Evolutionary conservation across 768 basidiomycete genomes (phyloP).

Genomic region (Lactarius pseudohatsudake): DNA sequence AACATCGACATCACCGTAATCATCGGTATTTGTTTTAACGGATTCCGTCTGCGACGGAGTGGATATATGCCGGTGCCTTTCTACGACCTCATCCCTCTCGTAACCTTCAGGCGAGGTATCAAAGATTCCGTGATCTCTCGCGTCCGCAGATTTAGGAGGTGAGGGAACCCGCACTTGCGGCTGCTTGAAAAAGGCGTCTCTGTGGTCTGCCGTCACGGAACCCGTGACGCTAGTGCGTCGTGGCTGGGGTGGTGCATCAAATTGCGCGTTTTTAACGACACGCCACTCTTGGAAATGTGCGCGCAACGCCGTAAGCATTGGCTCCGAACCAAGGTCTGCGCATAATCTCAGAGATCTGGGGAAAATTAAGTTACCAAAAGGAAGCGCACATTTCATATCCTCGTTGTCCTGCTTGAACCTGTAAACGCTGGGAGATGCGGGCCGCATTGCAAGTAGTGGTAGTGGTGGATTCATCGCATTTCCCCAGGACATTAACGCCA

Average conservation of each 20-base stretch:
- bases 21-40: not conserved
- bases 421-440: slow-evolving; percentile 39
- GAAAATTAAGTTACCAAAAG: not conserved
- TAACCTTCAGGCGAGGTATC: not conserved
- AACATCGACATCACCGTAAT: not conserved
- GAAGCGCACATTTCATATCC: slow-evolving; percentile 30
- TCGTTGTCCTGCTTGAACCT: slow-evolving; percentile 41
- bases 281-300: slow-evolving; percentile 16
- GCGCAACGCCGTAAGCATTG: slow-evolving; percentile 8
- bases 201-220: not conserved
- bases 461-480: slow-evolving; percentile 47
- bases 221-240: not conserved
- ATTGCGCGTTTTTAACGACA: slow-evolving; percentile 3
- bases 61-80: not conserved
- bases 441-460: slow-evolving; percentile 41
- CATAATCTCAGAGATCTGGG: not conserved
- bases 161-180: slow-evolving; percentile 10
- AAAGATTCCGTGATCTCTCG: too few relatives aligned
- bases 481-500: slow-evolving; percentile 62
- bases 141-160: not conserved
- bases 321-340: slow-evolving; percentile 20
- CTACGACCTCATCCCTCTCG: not conserved
- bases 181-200: slow-evolving; percentile 1
- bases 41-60: not conserved
- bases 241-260: not conserved